Percentiles rank a stretch among this genome's conserved stretches.
Conservation (phyloP, 768 basidiomycete species). For the Plicaturopsis crispa region DNA sequence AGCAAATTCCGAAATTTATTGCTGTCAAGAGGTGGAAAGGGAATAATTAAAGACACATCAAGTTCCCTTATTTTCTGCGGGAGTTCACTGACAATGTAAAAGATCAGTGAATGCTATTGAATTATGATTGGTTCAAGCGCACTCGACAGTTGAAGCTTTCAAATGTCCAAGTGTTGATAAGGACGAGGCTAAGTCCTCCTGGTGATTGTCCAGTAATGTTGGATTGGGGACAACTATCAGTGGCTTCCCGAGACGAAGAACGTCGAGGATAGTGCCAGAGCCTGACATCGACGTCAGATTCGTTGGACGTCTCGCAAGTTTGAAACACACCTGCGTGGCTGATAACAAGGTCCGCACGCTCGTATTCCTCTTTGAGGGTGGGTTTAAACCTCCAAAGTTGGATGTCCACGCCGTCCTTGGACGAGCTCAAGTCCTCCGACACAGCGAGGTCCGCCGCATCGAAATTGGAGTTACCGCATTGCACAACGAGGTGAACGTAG, state of each 20-base stretch:
- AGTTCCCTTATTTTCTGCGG: conserved; percentile 45
- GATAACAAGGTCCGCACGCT: conserved; percentile 70
- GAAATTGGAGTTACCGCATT: conserved; percentile 68
- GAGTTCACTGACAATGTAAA: conserved; percentile 37
- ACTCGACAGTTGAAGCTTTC: conserved; percentile 50
- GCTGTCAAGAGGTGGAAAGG: conserved; percentile 43
- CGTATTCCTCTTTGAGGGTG: conserved; percentile 58
- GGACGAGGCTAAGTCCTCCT: conserved; percentile 76
- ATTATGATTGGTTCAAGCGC: conserved; percentile 19
- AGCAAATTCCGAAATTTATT: conserved; percentile 45
- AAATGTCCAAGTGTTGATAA: conserved; percentile 55
- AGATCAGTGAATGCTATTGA: not conserved
- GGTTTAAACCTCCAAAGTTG: conserved; percentile 71
- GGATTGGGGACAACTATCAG: conserved; percentile 88
- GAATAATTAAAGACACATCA: conserved; percentile 31
- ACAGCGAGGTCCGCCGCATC: conserved; percentile 23
- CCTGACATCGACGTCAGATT: conserved; percentile 38
- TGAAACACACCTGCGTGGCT: conserved; percentile 80
- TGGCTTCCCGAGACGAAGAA: conserved; percentile 62
- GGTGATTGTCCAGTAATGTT: conserved; percentile 87
- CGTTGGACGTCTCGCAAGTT: not conserved
- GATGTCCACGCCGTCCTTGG: conserved; percentile 40
- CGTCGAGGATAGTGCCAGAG: conserved; percentile 91
- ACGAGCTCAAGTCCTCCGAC: conserved; percentile 17
- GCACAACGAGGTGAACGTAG: conserved; percentile 58